Conservation (phyloP, 192 early-diverging fungal species). For the Gonapodya sp. region DNA sequence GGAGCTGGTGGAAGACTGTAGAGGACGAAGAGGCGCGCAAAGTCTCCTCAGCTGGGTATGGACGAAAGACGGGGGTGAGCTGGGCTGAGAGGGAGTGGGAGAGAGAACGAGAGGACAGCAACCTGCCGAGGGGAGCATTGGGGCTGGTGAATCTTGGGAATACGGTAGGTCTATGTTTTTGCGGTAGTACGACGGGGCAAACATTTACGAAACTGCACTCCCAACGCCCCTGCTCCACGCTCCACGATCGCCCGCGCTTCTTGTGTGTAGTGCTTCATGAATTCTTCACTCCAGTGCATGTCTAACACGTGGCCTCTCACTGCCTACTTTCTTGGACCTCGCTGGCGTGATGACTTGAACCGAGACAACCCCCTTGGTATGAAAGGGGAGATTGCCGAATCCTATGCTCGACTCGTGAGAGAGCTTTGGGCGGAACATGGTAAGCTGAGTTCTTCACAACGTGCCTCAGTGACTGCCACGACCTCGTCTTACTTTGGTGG, state of each 20-base stretch:
- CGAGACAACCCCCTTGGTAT: constrained; percentile 63
- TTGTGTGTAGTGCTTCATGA: constrained; percentile 42
- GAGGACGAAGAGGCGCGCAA: background rate
- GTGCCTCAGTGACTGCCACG: background rate
- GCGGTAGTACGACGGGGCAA: background rate
- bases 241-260: no score
- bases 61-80: no score
- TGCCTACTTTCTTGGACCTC: constrained; percentile 46
- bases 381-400: constrained; percentile 58
- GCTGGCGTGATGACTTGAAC: constrained; percentile 55
- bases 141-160: constrained; percentile 40
- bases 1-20: background rate
- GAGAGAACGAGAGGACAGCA: background rate
- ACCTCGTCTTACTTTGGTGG: background rate
- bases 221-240: no score
- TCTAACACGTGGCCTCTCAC: constrained; percentile 24
- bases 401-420: constrained; percentile 55
- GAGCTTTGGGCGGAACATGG: constrained; percentile 44
- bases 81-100: background rate
- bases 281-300: constrained; percentile 43
- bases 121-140: background rate
- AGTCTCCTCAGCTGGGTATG: no score
- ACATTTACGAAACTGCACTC: background rate
- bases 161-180: constrained; percentile 24
- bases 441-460: background rate